These are phyloP conservation scores for Hymenotorrendiella dingleyae DNA, from an alignment of 2,329 filamentous ascomycete species.

Conservation along the genomic window DNA sequence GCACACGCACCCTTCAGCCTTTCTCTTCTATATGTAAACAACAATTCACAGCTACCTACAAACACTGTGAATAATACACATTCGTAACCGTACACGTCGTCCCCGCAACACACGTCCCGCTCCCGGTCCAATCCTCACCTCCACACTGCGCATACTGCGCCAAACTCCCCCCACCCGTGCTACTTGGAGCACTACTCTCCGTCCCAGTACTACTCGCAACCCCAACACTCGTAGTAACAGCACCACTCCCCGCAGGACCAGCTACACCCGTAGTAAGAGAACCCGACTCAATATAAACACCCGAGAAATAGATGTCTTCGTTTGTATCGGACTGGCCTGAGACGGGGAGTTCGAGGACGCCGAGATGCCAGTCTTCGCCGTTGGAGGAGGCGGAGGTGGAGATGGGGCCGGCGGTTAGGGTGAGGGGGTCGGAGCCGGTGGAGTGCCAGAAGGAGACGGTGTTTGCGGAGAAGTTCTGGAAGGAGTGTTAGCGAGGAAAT, in stretches of 20 bases:
- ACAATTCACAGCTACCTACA: no score
- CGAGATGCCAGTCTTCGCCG: slow-evolving; percentile 67
- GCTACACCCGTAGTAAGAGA: slow-evolving; percentile 36
- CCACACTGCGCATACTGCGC: slow-evolving; percentile 23
- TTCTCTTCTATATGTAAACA: no score
- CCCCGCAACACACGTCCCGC: slow-evolving; percentile 21
- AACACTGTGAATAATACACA: slow-evolving; percentile 25
- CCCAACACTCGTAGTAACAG: slow-evolving; percentile 1
- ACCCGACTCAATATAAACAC: slow-evolving; percentile 63
- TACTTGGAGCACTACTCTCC: neutral
- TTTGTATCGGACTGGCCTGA: slow-evolving; percentile 44
- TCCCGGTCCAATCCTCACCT: slow-evolving; percentile 22
- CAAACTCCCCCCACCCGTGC: slow-evolving; percentile 7
- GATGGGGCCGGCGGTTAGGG: slow-evolving; percentile 54
- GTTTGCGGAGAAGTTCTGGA: slow-evolving; percentile 50
- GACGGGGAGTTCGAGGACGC: slow-evolving; percentile 59
- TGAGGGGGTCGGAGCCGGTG: slow-evolving; percentile 51
- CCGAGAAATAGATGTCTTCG: slow-evolving; percentile 68
- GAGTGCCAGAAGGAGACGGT: slow-evolving; percentile 67
- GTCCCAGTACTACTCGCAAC: neutral
- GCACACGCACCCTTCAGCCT: no score
- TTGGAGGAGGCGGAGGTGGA: slow-evolving; percentile 56
- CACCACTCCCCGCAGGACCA: slow-evolving; percentile 27
- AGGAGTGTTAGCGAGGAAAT: neutral
- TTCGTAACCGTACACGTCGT: slow-evolving; percentile 20